A percentile compares a stretch with the other conserved stretches of the same genome.
Conservation (phyloP, 1,284 basidiomycete species). For the Marasmius fiardii region DNA sequence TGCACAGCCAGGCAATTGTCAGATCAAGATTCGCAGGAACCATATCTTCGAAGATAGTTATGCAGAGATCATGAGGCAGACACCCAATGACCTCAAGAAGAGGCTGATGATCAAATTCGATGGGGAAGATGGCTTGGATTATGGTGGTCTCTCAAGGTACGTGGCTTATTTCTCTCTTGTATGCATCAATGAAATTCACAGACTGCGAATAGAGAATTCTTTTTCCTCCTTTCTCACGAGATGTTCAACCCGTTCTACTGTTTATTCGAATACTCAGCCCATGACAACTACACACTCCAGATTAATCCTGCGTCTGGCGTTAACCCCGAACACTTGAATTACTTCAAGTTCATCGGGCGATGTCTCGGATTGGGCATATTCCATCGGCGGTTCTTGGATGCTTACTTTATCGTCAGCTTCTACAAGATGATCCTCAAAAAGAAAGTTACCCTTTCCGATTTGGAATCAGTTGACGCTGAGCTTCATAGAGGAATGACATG, state of each 20-base stretch:
- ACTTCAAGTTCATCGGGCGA: conserved; percentile 97
- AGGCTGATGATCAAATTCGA: conserved; percentile 97
- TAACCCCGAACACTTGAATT: conserved; percentile 95
- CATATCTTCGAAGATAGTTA: conserved; percentile 96
- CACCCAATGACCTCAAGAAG: conserved; percentile 92
- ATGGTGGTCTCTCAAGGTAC: conserved; percentile 87
- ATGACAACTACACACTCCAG: conserved; percentile 95
- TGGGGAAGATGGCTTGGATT: conserved; percentile 94
- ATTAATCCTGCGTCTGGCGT: conserved; percentile 94
- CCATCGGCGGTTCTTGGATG: conserved; percentile 93
- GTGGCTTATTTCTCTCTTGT: conserved; percentile 18
- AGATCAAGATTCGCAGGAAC: conserved; percentile 90
- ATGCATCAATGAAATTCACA: conserved; percentile 15
- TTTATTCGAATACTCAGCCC: conserved; percentile 94
- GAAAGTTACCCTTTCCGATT: conserved; percentile 80
- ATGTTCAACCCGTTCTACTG: conserved; percentile 98
- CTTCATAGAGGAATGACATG: conserved; percentile 88
- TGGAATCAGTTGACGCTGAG: conserved; percentile 87
- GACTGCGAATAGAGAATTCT: conserved; percentile 52
- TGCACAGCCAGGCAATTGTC: conserved; percentile 87
- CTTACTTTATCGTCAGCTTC: conserved; percentile 95
- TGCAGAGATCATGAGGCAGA: conserved; percentile 95
- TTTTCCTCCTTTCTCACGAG: conserved; percentile 93
- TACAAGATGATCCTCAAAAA: conserved; percentile 98
- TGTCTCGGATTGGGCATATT: conserved; percentile 92